A percentile compares a stretch with the other conserved stretches of the same genome.
Conservation (phyloP, 1,284 basidiomycete genomes). For the Melanopsichium pennsylvanicum region DNA sequence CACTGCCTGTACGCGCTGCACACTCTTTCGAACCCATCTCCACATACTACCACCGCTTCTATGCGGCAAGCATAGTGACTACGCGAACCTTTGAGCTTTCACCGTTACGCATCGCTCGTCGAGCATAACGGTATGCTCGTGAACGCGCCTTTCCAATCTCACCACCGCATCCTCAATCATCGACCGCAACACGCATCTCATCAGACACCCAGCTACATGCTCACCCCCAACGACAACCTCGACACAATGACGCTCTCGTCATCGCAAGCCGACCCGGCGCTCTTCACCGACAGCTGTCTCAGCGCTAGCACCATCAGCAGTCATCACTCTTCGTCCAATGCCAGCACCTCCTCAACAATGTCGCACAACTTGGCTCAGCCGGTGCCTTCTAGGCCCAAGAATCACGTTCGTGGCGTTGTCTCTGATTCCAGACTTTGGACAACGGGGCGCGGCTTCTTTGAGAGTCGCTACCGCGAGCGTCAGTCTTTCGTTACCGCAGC, state of each 20-base stretch:
- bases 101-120: neutral
- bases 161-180: slow-evolving; percentile 19
- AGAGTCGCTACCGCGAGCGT: slow-evolving; percentile 35
- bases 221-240: slow-evolving; percentile 1
- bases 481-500: slow-evolving; percentile 20
- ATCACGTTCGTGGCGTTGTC: slow-evolving; percentile 41
- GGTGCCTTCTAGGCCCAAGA: slow-evolving; percentile 37
- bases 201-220: slow-evolving; percentile 1
- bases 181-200: slow-evolving; percentile 10
- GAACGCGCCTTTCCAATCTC: slow-evolving; percentile 18
- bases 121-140: slow-evolving; percentile 33
- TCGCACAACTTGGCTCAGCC: slow-evolving; percentile 14
- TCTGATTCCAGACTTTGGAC: slow-evolving; percentile 41
- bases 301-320: slow-evolving; percentile 2
- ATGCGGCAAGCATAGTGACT: slow-evolving; percentile 35
- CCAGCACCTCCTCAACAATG: slow-evolving; percentile 9
- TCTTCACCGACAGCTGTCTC: slow-evolving; percentile 13
- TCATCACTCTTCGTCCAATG: slow-evolving; percentile 1
- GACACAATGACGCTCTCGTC: slow-evolving; percentile 31
- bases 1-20: neutral
- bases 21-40: neutral
- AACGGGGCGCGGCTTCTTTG: slow-evolving; percentile 26
- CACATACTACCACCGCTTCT: slow-evolving; percentile 1
- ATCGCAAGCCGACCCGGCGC: slow-evolving; percentile 18
- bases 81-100: slow-evolving; percentile 15